Evolutionary conservation across 1,284 basidiomycete species (phyloP).

Genomic region (Pseudozyma hubeiensis): DNA sequence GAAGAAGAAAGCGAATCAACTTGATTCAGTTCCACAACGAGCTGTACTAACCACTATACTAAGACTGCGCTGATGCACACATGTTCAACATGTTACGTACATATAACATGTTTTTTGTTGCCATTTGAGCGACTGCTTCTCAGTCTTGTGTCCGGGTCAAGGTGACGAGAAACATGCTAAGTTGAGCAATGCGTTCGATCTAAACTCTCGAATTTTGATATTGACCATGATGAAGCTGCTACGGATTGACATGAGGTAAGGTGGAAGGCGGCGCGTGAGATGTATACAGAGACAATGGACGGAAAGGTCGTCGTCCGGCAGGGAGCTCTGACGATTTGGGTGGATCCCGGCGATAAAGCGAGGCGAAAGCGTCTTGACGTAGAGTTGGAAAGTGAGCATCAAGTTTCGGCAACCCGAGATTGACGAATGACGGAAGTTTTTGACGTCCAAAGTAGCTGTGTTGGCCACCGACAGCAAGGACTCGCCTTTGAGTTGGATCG

Average conservation of each 20-base stretch:
- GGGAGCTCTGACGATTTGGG: not conserved
- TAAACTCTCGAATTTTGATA: not conserved
- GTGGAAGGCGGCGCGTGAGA: conserved; percentile 15
- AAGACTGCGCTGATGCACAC: conserved; percentile 2
- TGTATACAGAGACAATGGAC: conserved; percentile 31
- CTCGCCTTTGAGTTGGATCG: conserved; percentile 4
- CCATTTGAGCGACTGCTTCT: not conserved
- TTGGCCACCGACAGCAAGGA: not conserved
- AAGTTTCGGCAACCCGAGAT: conserved; percentile 25
- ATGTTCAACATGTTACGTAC: not conserved
- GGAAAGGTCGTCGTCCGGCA: conserved; percentile 17
- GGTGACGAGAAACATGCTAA: not conserved
- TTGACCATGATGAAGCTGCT: not conserved
- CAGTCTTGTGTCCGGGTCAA: too few relatives aligned
- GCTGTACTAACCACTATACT: conserved; percentile 40
- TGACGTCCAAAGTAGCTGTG: conserved; percentile 6
- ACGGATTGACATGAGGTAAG: conserved; percentile 7
- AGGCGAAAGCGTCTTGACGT: conserved; percentile 18
- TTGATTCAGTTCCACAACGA: conserved; percentile 26
- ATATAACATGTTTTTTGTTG: not conserved
- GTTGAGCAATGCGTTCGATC: not conserved
- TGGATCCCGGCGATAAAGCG: conserved; percentile 21
- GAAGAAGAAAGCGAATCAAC: not conserved
- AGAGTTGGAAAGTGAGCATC: conserved; percentile 2
- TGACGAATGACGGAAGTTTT: conserved; percentile 20